Percentiles rank a stretch among this genome's conserved stretches.
Evolutionary conservation across 2,329 filamentous ascomycete species (phyloP).

Genomic region (Zasmidium citrigriseum): DNA sequence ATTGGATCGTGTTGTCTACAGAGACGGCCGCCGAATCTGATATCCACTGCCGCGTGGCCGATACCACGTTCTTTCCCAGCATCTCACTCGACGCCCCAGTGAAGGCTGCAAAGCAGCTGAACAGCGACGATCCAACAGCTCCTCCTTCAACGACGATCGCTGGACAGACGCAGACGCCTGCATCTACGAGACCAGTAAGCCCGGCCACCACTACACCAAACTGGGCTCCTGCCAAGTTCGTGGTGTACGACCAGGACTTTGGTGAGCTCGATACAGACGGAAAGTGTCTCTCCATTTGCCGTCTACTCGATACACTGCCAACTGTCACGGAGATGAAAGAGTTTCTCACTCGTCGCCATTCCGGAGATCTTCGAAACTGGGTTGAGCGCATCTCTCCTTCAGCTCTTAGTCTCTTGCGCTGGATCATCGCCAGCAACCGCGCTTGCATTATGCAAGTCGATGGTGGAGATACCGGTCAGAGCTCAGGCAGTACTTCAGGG

Average conservation of each 20-base stretch:
- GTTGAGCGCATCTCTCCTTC: slow-evolving; percentile 63
- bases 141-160: neutral
- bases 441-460: slow-evolving; percentile 82
- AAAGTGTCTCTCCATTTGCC: slow-evolving; percentile 55
- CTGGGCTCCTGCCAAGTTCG: slow-evolving; percentile 38
- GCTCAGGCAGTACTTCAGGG: slow-evolving; percentile 13
- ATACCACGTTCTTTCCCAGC: slow-evolving; percentile 47
- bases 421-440: slow-evolving; percentile 88
- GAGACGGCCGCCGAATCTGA: slow-evolving; percentile 16
- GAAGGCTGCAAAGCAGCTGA: slow-evolving; percentile 4
- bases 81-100: slow-evolving; percentile 38
- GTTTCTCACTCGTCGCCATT: slow-evolving; percentile 44
- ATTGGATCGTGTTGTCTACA: slow-evolving; percentile 52
- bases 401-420: slow-evolving; percentile 70
- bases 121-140: neutral
- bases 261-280: slow-evolving; percentile 50
- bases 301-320: slow-evolving; percentile 61
- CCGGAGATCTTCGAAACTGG: slow-evolving; percentile 53
- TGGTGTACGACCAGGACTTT: slow-evolving; percentile 58
- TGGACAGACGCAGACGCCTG: slow-evolving; percentile 17
- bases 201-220: slow-evolving; percentile 21
- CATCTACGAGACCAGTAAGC: slow-evolving; percentile 10
- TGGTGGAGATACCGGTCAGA: slow-evolving; percentile 24
- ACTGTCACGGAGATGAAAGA: slow-evolving; percentile 59
- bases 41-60: slow-evolving; percentile 53